Evolutionary conservation across 2,329 filamentous ascomycete genomes (phyloP), one percentile per base, ranked within the genome.

Genomic region (Seiridium cupressi): DNA sequence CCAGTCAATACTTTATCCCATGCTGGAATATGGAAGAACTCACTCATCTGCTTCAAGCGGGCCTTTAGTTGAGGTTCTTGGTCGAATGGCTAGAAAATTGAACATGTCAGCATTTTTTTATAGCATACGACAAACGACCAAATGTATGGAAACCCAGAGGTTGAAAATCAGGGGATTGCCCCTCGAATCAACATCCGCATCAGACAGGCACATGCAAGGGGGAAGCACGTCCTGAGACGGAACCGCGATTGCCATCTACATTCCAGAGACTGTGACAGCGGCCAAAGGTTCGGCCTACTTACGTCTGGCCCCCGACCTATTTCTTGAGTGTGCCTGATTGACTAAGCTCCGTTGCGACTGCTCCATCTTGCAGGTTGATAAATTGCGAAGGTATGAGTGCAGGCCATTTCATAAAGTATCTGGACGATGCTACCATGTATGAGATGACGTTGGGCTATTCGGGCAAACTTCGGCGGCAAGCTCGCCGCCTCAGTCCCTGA

Each of bases 31-130:
- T 35, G 65, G 65, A 36, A 44, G 31, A 31, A 74, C 87, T 76
- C 81, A 94, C 90, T 94, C 89, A 64, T 89, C 86, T 63, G 80
- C 77, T 68, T 95, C 92, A 26, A 96, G 79, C 3, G 92, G 92
- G 1, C 91, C 92, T 73, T 88, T 91, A 4, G 92, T 95, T 49
- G 89, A 84, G 47, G 89, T 86, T 55, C 89, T 81, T 7, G 89
- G 84, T 49, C 88, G 77, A n/a, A 83, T 76, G 51, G 83, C 84
- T 85, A 70, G n/a, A 44, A 60, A 58, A 65, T 63, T 64, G 38
- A 68, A 60, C 26, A 66, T 47, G 65, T 73, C 57, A 73, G 70
- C 61, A 32, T 57, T 65, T 68, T 70, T 8, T 42, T 40, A 26
- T 26, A 26, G 18, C 18, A 26, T 26, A 26, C 18, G 18, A 26